phyloP scores from a whole-genome alignment of 2,329 filamentous ascomycete genomes.

The Neofusicoccum ribis region DNA sequence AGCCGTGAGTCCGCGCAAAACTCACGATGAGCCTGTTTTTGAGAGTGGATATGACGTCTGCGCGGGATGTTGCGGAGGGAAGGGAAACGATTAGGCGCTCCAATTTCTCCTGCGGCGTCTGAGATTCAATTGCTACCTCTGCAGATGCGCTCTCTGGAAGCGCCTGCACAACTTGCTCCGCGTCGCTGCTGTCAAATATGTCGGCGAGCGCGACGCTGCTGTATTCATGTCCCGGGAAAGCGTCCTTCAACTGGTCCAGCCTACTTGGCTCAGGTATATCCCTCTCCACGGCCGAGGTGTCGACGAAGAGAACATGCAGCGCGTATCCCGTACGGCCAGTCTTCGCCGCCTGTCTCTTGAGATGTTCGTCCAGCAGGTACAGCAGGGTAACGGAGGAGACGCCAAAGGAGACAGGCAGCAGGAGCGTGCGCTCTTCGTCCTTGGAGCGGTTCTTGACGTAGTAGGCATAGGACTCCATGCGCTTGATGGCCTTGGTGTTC shows the following conservation, averaged over 20 bases:
- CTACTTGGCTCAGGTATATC: conserved; percentile 41
- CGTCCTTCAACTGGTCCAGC: conserved; percentile 46
- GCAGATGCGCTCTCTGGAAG: not conserved
- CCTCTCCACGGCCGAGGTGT: conserved; percentile 52
- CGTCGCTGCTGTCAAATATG: conserved; percentile 37
- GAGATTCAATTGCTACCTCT: not conserved
- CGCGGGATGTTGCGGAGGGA: conserved; percentile 71
- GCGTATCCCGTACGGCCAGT: conserved; percentile 68
- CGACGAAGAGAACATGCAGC: conserved; percentile 56
- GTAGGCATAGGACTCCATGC: conserved; percentile 62
- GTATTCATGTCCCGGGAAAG: conserved; percentile 68
- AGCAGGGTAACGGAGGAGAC: conserved; percentile 76
- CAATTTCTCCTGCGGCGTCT: conserved; percentile 31
- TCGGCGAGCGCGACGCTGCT: conserved; percentile 63
- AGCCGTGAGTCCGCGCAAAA: conserved; percentile 60
- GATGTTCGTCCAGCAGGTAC: conserved; percentile 71
- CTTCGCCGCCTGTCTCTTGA: conserved; percentile 64
- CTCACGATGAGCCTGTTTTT: conserved; percentile 70
- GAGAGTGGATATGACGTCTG: conserved; percentile 72
- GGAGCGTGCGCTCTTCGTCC: conserved; percentile 55
- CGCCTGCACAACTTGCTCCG: not conserved
- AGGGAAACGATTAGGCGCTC: conserved; percentile 61
- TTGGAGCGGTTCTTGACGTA: conserved; percentile 51
- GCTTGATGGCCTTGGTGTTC: conserved; percentile 75
- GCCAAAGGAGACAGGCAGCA: conserved; percentile 82